Percentiles rank a stretch among this genome's conserved stretches.
These are phyloP conservation scores for Neonectria magnoliae DNA, from an alignment of 2,329 filamentous ascomycete genomes.

Conservation along the genomic window DNA sequence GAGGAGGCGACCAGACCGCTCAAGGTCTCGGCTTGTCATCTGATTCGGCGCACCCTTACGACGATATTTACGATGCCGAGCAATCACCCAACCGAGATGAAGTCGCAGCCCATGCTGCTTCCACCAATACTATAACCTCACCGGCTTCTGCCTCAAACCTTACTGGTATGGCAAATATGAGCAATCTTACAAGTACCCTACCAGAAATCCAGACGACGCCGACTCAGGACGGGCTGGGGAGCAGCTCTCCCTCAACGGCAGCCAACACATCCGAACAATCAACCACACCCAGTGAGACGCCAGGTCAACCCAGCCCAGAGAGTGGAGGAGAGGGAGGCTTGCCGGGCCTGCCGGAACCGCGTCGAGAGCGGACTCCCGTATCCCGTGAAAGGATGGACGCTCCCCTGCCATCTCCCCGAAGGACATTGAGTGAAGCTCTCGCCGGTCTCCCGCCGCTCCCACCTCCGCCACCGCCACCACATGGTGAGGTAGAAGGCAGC, in stretches of 20 bases:
- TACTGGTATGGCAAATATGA: constrained; percentile 2
- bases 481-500: constrained; percentile 1
- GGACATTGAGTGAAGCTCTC: constrained; percentile 29
- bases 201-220: constrained; percentile 8
- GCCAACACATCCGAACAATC: constrained; percentile 7
- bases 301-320: not conserved
- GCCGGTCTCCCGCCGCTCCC: constrained; percentile 27
- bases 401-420: constrained; percentile 34
- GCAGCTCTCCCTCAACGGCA: constrained; percentile 9
- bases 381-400: constrained; percentile 44
- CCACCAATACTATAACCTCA: not conserved
- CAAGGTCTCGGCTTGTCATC: not conserved
- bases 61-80: not conserved
- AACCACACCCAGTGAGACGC: not conserved
- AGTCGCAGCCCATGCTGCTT: not conserved
- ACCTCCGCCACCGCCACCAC: constrained; percentile 24
- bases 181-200: constrained; percentile 11
- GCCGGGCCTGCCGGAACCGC: constrained; percentile 21
- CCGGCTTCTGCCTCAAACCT: not conserved
- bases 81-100: not conserved
- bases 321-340: constrained; percentile 11
- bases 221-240: not conserved
- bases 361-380: constrained; percentile 30
- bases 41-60: not conserved
- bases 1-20: constrained; percentile 4